Evolutionary conservation across 352 stramenopile species (phyloP), one percentile per base, ranked within the genome.

Genomic region (Pseudoperonospora humuli): DNA sequence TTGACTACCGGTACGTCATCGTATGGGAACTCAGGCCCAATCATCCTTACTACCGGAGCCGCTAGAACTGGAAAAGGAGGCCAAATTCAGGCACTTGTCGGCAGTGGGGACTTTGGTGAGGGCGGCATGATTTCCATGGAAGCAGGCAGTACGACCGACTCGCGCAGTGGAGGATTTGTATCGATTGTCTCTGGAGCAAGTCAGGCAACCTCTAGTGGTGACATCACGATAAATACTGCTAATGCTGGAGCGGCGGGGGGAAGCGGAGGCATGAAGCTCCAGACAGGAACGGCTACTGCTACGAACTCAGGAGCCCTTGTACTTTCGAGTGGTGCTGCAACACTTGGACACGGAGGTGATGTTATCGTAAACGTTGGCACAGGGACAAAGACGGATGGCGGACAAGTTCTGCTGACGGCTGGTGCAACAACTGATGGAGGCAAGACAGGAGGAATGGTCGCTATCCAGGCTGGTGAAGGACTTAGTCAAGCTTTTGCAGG

Each of bases 81-180:
- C 27, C 49, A 68, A 17, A 50, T 93, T 23, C 38, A 67, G 44
- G 25, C 84, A 1, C 39, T 49, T 39, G 74, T 84, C 41, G 82
- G 82, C n/a, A 45, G 55, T 31, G 86, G 86, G 27, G 67, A 93
- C 51, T 70, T 75, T 21, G 86, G 81, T 19, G 68, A 91, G 61
- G 92, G 92, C 25, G 89, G 86, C 4, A 44, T 77, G 7, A 50
- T 97, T 1, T 64, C 63, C 7, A 32, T 96, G 13, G 56, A 73
- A 45, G 71, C 87, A 39, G 91, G 91, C 17, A 69, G 47, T 17
- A 91, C 75, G 9, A 61, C 56, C 2, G 78, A 88, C 34, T 70
- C 70, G 5, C 60, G 62, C 18, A 84, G 67, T n/a, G 78, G 78
- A 54, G 78, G 78, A n/a, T 68, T 69, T 27, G 45, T 91, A 21